Evolutionary conservation across 2,329 filamentous ascomycete genomes (phyloP).

Genomic region (Xylaria sp.): DNA sequence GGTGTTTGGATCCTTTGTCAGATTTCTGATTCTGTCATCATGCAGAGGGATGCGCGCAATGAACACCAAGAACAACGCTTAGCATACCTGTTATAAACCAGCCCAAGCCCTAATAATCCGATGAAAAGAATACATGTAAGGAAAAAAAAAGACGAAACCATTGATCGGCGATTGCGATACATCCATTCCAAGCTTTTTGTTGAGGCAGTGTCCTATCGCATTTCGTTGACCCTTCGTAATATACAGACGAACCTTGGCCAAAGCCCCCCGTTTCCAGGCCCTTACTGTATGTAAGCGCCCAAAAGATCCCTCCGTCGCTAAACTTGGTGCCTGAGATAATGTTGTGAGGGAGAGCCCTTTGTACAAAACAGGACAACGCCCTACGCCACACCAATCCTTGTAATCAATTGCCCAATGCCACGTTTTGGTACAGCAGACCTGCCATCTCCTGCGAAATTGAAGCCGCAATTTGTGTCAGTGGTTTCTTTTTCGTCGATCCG

Average conservation of each 20-base stretch:
- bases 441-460: neutral
- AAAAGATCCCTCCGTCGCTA: constrained; percentile 4
- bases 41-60: constrained; percentile 13
- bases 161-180: constrained; percentile 27
- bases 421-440: constrained; percentile 20
- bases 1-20: constrained; percentile 26
- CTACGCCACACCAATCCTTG: constrained; percentile 25
- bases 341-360: neutral
- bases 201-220: constrained; percentile 9
- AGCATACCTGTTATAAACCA: neutral
- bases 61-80: neutral
- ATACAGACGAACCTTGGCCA: neutral
- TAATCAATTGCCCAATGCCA: constrained; percentile 33
- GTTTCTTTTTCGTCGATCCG: constrained; percentile 18
- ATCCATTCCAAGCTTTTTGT: constrained; percentile 4
- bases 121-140: neutral
- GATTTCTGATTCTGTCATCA: constrained; percentile 25
- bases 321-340: constrained; percentile 1
- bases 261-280: neutral
- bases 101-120: constrained; percentile 2
- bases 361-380: neutral
- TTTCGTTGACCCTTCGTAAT: neutral
- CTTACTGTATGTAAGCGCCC: constrained; percentile 1
- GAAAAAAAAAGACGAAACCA: constrained; percentile 23
- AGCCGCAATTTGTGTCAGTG: constrained; percentile 9